These are phyloP conservation scores for Blastobotrys malaysiensis DNA, from an alignment of 1,139 yeast genomes.

Conservation along the genomic window DNA sequence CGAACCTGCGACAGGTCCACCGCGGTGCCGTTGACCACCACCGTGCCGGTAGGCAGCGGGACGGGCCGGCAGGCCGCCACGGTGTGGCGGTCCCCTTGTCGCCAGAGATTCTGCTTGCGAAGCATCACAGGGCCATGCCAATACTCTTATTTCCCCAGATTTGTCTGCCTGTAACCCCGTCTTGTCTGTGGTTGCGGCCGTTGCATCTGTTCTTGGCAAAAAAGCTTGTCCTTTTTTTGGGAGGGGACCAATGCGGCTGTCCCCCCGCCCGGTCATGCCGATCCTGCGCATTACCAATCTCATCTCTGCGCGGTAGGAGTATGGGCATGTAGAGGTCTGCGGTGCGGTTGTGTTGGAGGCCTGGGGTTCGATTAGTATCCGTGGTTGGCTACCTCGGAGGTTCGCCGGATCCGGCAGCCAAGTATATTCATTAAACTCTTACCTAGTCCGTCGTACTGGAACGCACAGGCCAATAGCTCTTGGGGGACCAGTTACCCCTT, in stretches of 20 bases:
- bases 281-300: too few relatives aligned
- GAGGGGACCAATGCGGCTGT: neutral
- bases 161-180: neutral
- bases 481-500: too few relatives aligned
- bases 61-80: constrained; percentile 7
- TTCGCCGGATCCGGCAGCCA: too few relatives aligned
- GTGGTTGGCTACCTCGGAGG: too few relatives aligned
- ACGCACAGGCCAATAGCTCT: too few relatives aligned
- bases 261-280: too few relatives aligned
- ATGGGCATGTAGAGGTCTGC: too few relatives aligned
- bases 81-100: constrained; percentile 1
- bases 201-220: constrained; percentile 7
- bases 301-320: too few relatives aligned
- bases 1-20: constrained; percentile 4
- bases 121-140: neutral
- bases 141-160: constrained; percentile 1
- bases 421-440: too few relatives aligned
- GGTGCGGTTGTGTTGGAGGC: too few relatives aligned
- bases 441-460: too few relatives aligned
- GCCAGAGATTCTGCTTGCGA: constrained; percentile 4
- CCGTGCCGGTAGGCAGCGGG: constrained; percentile 10
- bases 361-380: too few relatives aligned
- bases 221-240: constrained; percentile 8
- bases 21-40: constrained; percentile 16
- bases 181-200: constrained; percentile 2